Evolutionary conservation across 2,329 filamentous ascomycete genomes (phyloP).

Genomic region (Thelonectria rubi): DNA sequence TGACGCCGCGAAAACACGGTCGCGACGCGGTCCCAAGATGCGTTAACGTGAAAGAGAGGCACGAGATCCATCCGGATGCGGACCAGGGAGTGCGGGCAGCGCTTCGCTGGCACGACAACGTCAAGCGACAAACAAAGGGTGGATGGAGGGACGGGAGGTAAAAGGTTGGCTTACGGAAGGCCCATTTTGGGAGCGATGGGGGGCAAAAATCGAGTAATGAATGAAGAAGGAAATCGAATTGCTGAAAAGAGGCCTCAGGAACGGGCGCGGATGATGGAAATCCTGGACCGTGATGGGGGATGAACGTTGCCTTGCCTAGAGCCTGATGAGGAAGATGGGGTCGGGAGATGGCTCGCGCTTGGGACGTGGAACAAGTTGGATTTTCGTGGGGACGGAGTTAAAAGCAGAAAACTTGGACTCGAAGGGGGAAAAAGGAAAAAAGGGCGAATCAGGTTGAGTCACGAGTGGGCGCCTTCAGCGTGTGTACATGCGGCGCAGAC

Average conservation of each 20-base stretch:
- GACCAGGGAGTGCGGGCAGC: constrained; percentile 32
- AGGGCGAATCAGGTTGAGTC: constrained; percentile 26
- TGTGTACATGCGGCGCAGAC: constrained; percentile 9
- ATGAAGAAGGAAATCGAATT: constrained; percentile 14
- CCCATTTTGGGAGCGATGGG: constrained; percentile 48
- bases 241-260: constrained; percentile 8
- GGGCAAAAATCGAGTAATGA: constrained; percentile 28
- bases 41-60: constrained; percentile 31
- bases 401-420: constrained; percentile 17
- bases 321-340: constrained; percentile 34
- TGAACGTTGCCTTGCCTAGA: constrained; percentile 29
- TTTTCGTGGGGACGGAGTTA: constrained; percentile 24
- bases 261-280: constrained; percentile 24
- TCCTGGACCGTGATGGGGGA: constrained; percentile 27
- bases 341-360: constrained; percentile 30
- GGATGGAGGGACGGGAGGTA: constrained; percentile 18
- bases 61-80: constrained; percentile 31
- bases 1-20: constrained; percentile 27
- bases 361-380: constrained; percentile 11
- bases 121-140: constrained; percentile 14
- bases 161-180: constrained; percentile 56
- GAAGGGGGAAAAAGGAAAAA: constrained; percentile 17
- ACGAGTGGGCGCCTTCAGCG: constrained; percentile 10
- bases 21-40: constrained; percentile 30
- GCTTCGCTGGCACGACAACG: constrained; percentile 28